These are phyloP conservation scores for Daldinia grandis DNA, from an alignment of 495 filamentous ascomycete genomes.

Conservation along the genomic window DNA sequence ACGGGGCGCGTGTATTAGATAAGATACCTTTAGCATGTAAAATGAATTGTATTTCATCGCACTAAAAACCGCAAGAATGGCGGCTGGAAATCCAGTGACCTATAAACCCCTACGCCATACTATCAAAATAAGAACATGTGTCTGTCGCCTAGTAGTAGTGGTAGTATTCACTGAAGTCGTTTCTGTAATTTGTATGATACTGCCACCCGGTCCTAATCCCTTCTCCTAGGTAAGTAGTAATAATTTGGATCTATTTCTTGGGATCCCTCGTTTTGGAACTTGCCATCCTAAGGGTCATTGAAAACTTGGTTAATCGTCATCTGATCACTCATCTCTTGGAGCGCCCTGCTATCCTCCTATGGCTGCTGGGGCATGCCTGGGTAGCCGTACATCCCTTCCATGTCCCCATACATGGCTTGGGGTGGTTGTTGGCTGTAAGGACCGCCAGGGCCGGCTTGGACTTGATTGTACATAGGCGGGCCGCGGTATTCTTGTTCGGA, in stretches of 20 bases:
- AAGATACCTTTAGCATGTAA: background rate
- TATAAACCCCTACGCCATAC: constrained; percentile 41
- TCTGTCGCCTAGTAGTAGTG: background rate
- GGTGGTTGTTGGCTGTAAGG: constrained; percentile 77
- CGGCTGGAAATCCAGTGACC: constrained; percentile 2
- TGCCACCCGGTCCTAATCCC: background rate
- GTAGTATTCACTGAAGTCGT: constrained; percentile 34
- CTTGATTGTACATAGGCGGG: constrained; percentile 81
- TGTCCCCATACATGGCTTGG: constrained; percentile 73
- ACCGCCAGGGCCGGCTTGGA: constrained; percentile 72
- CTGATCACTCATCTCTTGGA: background rate
- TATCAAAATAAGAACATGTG: constrained; percentile 25
- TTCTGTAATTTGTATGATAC: constrained; percentile 27
- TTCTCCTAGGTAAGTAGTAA: background rate
- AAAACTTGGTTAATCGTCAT: background rate
- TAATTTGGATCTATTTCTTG: background rate
- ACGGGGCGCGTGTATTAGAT: background rate
- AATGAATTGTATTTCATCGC: constrained; percentile 20
- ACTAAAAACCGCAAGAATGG: constrained; percentile 6
- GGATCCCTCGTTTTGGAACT: background rate
- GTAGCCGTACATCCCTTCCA: constrained; percentile 88
- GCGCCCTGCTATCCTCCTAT: constrained; percentile 37
- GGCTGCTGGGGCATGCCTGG: constrained; percentile 84
- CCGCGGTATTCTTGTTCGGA: constrained; percentile 82
- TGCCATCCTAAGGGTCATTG: background rate